Percentiles rank a stretch among this genome's conserved stretches.
Conservation (phyloP, 2,329 filamentous ascomycete genomes). For the Lithohypha guttulata region DNA sequence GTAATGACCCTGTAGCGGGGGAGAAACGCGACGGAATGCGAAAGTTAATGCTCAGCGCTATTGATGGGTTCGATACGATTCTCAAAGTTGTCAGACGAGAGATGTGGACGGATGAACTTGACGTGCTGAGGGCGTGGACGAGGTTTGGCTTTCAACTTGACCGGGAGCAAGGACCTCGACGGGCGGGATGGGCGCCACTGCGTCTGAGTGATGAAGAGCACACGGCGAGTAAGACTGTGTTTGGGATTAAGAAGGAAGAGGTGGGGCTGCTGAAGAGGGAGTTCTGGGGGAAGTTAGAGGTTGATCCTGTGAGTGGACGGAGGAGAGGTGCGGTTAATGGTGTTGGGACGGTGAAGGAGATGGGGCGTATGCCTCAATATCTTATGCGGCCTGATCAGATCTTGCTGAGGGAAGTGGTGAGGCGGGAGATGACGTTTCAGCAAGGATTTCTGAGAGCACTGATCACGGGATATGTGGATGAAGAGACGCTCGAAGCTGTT, state of each 20-base stretch:
- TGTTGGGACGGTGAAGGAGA: conserved; percentile 1
- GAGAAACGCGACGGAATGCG: conserved; percentile 39
- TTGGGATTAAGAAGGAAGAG: conserved; percentile 43
- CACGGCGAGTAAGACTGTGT: conserved; percentile 25
- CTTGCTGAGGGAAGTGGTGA: conserved; percentile 21
- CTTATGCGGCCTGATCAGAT: conserved; percentile 23
- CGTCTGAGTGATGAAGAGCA: conserved; percentile 6
- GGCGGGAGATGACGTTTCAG: conserved; percentile 16
- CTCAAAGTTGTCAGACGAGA: conserved; percentile 45
- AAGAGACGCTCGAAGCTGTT: conserved; percentile 40
- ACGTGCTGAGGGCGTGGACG: conserved; percentile 48
- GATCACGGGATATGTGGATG: conserved; percentile 52
- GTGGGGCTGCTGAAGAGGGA: conserved; percentile 46
- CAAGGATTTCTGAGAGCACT: conserved; percentile 18
- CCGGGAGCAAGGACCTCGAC: conserved; percentile 18
- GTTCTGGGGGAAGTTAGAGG: conserved; percentile 40
- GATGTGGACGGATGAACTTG: conserved; percentile 38
- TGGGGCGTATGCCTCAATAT: conserved; percentile 9
- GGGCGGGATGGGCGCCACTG: conserved; percentile 4
- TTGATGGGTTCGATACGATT: conserved; percentile 43
- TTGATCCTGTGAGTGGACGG: background rate
- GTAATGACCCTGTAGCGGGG: conserved; percentile 52
- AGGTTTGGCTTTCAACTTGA: conserved; percentile 43
- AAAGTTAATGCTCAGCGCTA: conserved; percentile 50
- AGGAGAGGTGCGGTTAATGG: background rate